phyloP scores from a whole-genome alignment of 768 basidiomycete species.

The Pleurotus tuoliensis region DNA sequence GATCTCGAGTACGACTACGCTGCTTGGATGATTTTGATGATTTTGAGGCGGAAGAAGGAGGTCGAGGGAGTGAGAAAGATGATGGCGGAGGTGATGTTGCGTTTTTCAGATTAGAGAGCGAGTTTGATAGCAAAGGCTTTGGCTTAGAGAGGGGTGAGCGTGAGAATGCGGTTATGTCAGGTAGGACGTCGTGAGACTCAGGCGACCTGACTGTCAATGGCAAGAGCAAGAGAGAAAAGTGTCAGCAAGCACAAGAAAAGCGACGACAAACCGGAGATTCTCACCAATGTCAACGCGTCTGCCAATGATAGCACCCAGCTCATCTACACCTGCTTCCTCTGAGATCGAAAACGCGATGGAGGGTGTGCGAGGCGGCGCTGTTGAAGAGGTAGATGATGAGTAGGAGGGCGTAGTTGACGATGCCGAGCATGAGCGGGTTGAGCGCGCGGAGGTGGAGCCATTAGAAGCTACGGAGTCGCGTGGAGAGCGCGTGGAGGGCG shows the following conservation, averaged over 20 bases:
- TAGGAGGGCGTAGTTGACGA: not conserved
- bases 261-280: too few species aligned
- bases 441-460: not conserved
- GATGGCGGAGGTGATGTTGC: not conserved
- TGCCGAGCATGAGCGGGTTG: conserved; percentile 7
- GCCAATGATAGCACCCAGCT: conserved; percentile 6
- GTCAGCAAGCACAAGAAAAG: too few species aligned
- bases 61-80: not conserved
- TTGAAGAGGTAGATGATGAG: conserved; percentile 7
- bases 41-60: not conserved
- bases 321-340: conserved; percentile 11
- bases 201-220: not conserved
- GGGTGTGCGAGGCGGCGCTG: conserved; percentile 10
- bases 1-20: too few species aligned
- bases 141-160: conserved; percentile 18
- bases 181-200: not conserved
- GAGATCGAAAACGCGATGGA: conserved; percentile 25
- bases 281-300: too few species aligned
- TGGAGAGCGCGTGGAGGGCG: conserved; percentile 17
- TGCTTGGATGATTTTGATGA: not conserved
- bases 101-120: conserved; percentile 15
- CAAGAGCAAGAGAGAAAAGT: too few species aligned
- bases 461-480: conserved; percentile 8
- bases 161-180: conserved; percentile 14
- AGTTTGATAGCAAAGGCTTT: not conserved